A percentile compares a stretch with the other conserved stretches of the same genome.
Evolutionary conservation across 805 yeast species (phyloP).

Genomic region (Pichia scutulata): DNA sequence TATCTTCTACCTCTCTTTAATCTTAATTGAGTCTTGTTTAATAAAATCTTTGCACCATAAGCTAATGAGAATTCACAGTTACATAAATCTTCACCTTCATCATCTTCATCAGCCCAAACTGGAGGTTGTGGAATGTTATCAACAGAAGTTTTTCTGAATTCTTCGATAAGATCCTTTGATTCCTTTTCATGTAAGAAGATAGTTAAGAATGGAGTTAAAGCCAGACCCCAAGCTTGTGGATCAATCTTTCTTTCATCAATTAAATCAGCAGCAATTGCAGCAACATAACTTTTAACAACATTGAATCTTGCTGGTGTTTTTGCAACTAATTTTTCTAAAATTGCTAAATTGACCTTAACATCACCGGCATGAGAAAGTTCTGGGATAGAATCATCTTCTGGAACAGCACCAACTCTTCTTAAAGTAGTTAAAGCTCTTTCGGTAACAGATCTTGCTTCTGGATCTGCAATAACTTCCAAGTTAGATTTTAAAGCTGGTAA

Average conservation of each 20-base stretch:
- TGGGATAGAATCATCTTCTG: constrained; percentile 84
- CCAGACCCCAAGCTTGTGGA: constrained; percentile 83
- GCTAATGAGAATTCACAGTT: constrained; percentile 99
- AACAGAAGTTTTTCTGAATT: constrained; percentile 91
- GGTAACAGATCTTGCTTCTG: constrained; percentile 99
- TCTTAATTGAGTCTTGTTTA: constrained; percentile 98
- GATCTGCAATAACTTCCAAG: constrained; percentile 97
- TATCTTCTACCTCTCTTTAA: constrained; percentile 98
- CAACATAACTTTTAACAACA: constrained; percentile 70
- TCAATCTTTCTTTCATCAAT: constrained; percentile 96
- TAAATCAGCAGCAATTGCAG: constrained; percentile 97
- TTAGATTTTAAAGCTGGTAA: constrained; percentile 95
- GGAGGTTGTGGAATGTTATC: constrained; percentile 98
- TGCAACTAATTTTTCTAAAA: constrained; percentile 66
- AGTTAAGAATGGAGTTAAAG: constrained; percentile 89
- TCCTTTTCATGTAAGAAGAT: constrained; percentile 90
- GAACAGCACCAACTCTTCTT: constrained; percentile 97
- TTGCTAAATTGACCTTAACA: constrained; percentile 74
- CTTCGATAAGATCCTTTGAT: constrained; percentile 85
- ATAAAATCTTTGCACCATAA: constrained; percentile 99
- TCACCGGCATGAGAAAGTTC: constrained; percentile 99
- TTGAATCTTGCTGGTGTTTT: constrained; percentile 72
- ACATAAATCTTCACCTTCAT: constrained; percentile 99
- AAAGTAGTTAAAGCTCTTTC: constrained; percentile 94
- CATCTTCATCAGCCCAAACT: constrained; percentile 83